These are phyloP conservation scores for Porphyra umbilicalis DNA, from an alignment of 31 red algal species.

Conservation along the genomic window DNA sequence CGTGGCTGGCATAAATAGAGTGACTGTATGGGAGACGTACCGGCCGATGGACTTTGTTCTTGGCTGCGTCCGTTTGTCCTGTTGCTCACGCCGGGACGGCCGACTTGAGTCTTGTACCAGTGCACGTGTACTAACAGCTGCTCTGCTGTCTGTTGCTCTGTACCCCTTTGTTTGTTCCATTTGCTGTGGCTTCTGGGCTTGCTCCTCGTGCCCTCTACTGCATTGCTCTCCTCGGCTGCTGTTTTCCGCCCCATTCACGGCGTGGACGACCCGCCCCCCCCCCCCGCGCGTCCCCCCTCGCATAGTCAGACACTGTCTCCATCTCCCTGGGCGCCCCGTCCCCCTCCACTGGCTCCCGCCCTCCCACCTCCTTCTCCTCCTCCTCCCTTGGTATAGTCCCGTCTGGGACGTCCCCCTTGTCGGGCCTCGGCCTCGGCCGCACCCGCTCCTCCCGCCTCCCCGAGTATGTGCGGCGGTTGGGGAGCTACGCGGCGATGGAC, in stretches of 20 bases:
- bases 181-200: no score
- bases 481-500: constrained; percentile 82
- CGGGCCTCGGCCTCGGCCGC: not conserved
- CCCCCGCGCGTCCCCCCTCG: not conserved
- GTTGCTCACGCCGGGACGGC: not conserved
- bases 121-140: no score
- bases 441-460: constrained; percentile 41
- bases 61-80: not conserved
- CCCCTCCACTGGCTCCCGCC: not conserved
- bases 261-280: no score
- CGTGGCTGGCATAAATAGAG: no score
- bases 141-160: no score
- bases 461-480: constrained; percentile 72
- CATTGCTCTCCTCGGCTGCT: no score
- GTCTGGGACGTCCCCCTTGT: not conserved
- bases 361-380: not conserved
- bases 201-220: no score
- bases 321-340: not conserved
- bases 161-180: no score
- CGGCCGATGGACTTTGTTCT: not conserved
- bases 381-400: not conserved
- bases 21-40: no score
- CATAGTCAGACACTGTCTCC: not conserved
- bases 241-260: not conserved
- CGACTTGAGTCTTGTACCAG: no score